Evolutionary conservation across 1,284 basidiomycete genomes (phyloP).

Genomic region (Cryptococcus sp.): DNA sequence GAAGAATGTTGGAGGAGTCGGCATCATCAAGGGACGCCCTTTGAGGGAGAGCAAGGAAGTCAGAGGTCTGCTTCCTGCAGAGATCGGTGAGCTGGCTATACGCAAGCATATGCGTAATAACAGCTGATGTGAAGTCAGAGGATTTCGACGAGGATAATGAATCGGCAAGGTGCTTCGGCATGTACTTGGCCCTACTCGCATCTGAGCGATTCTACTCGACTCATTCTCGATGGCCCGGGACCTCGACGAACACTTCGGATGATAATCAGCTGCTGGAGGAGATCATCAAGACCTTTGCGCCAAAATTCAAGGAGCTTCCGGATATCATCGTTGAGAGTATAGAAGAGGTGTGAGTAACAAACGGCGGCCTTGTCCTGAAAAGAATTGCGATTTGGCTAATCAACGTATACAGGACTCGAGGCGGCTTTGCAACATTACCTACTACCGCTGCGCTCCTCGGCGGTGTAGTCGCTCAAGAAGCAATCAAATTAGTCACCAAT

Average conservation of each 20-base stretch:
- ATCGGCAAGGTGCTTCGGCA: slow-evolving; percentile 14
- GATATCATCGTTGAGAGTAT: slow-evolving; percentile 66
- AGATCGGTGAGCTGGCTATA: slow-evolving; percentile 59
- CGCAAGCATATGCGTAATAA: neutral
- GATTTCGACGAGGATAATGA: slow-evolving; percentile 14
- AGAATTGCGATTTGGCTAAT: neutral
- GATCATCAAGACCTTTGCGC: slow-evolving; percentile 26
- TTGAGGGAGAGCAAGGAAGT: slow-evolving; percentile 65
- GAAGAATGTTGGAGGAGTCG: slow-evolving; percentile 83
- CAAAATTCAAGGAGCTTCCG: slow-evolving; percentile 56
- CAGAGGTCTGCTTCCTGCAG: slow-evolving; percentile 46
- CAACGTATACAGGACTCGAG: slow-evolving; percentile 58
- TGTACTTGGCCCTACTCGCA: slow-evolving; percentile 54
- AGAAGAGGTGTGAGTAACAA: slow-evolving; percentile 72
- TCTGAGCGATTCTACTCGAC: slow-evolving; percentile 51
- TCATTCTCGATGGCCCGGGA: slow-evolving; percentile 55
- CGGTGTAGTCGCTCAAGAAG: slow-evolving; percentile 93
- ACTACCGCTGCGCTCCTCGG: slow-evolving; percentile 92
- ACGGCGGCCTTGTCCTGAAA: neutral
- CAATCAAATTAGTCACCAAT: slow-evolving; percentile 94
- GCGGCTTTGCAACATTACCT: slow-evolving; percentile 82
- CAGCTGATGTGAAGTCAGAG: neutral
- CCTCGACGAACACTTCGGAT: slow-evolving; percentile 51
- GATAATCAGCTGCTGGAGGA: slow-evolving; percentile 40
- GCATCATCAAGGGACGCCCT: slow-evolving; percentile 70